Evolutionary conservation across 805 yeast species (phyloP), one percentile per base, ranked within the genome.

Genomic region (Kockiozyma suomiensis): DNA sequence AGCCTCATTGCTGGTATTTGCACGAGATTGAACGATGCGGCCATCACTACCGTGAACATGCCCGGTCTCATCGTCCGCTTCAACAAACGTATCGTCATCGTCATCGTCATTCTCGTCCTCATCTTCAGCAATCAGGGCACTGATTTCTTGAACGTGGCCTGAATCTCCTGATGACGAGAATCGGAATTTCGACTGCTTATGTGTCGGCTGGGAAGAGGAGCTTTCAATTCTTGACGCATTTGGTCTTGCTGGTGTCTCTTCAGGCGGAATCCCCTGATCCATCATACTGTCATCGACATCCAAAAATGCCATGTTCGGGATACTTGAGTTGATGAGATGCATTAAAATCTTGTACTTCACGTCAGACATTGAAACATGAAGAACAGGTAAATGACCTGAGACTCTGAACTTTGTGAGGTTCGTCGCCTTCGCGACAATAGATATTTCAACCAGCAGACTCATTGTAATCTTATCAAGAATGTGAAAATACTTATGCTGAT

Each of bases 301-400:
- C 15, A 45, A 23, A 58, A 66, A 62, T 23, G 69, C 68, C 38
- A 69, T 68, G 12, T 77, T 79, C 1, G 97, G 97, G 10, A 90
- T 78, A 21, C 86, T 82, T 8, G 78, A 81, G 51, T 87, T 87
- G 35, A 93, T 76, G 46, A 93, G 75, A 58, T 85, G 84, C 93
- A 94, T 86, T 69, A 94, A 77, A 1, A 90, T 84, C 72, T 90
- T 88, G 75, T 96, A 96, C 71, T 96, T 97, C 68, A 85, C 87
- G 71, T 94, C 98, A 67, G 89, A 89, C 69, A 94, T 72, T 32
- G 88, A 81, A 3, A 94, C 84, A 32, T 80, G 79, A 62, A 96
- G 79, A 33, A 76, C 76, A 0, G 97, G 96, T 13, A 94, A 81
- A 59, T 84, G 84, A 13, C 94, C 97, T 32, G 89, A 83, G 1